These are phyloP conservation scores for Stevia rebaudiana DNA, from an alignment of 140 eudicot genomes.

Conservation along the genomic window DNA sequence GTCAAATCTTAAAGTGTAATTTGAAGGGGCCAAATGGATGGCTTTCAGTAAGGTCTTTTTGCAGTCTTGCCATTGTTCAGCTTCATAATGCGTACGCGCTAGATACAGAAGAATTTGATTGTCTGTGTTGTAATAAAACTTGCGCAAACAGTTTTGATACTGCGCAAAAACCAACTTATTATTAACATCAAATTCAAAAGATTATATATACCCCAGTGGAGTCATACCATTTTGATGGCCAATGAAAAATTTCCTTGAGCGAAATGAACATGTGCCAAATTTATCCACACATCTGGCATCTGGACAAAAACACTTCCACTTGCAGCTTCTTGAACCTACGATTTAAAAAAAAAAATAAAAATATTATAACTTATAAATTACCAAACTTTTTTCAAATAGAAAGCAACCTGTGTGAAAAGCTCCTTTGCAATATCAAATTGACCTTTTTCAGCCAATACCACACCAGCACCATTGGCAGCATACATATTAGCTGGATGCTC, in stretches of 20 bases:
- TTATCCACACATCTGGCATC: constrained; percentile 99
- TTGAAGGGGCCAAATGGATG: constrained; percentile 93
- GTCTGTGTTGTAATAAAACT: constrained; percentile 79
- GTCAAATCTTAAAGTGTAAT: constrained; percentile 82
- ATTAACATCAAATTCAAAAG: constrained; percentile 8
- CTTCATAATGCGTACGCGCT: constrained; percentile 96
- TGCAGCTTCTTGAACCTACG: constrained; percentile 96
- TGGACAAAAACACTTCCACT: constrained; percentile 86
- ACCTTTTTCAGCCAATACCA: constrained; percentile 93
- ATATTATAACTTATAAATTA: neutral
- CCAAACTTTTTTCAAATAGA: neutral
- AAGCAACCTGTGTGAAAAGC: constrained; percentile 76
- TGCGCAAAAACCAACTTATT: constrained; percentile 21
- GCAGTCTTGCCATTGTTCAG: constrained; percentile 98
- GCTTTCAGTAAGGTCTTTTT: constrained; percentile 86
- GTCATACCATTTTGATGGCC: constrained; percentile 95
- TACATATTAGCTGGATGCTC: constrained; percentile 73
- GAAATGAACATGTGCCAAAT: constrained; percentile 93
- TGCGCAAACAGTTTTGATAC: constrained; percentile 95
- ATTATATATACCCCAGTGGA: no score
- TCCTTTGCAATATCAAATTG: constrained; percentile 93
- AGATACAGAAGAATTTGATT: constrained; percentile 79
- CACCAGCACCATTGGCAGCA: constrained; percentile 98
- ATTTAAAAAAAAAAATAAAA: neutral
- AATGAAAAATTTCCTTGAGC: constrained; percentile 87